phyloP scores from a whole-genome alignment of 2,329 filamentous ascomycete genomes.

The Cladosporium sp. region DNA sequence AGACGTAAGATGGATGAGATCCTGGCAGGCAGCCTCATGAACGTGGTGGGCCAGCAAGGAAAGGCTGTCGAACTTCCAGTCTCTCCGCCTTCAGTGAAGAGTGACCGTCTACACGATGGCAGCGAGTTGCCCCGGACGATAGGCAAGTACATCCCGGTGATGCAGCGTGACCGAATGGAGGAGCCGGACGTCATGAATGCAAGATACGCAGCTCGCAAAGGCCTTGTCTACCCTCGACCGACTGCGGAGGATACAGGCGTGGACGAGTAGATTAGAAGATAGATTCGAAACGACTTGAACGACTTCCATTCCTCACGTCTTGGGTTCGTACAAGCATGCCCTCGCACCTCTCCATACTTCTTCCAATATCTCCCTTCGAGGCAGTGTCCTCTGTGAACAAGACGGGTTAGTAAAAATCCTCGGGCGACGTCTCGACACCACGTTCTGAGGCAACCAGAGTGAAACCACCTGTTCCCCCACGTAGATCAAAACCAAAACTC shows the following conservation, averaged over 20 bases:
- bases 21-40: slow-evolving; percentile 69
- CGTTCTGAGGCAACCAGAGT: too few species aligned
- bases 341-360: slow-evolving; percentile 84
- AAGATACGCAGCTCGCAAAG: slow-evolving; percentile 52
- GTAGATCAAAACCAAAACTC: slow-evolving; percentile 25
- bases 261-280: slow-evolving; percentile 13
- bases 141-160: slow-evolving; percentile 55
- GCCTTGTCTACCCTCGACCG: slow-evolving; percentile 26
- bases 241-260: slow-evolving; percentile 15
- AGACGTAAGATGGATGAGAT: slow-evolving; percentile 86
- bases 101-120: slow-evolving; percentile 56
- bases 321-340: slow-evolving; percentile 73
- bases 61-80: slow-evolving; percentile 8
- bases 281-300: not conserved
- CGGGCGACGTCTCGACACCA: too few species aligned
- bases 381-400: slow-evolving; percentile 59
- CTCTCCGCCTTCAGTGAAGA: slow-evolving; percentile 16
- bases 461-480: too few species aligned
- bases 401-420: too few species aligned
- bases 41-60: slow-evolving; percentile 50
- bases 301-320: slow-evolving; percentile 33
- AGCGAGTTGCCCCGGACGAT: slow-evolving; percentile 50
- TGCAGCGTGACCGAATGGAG: slow-evolving; percentile 55
- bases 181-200: slow-evolving; percentile 59
- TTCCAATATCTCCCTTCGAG: slow-evolving; percentile 71